Evolutionary conservation across 2,329 filamentous ascomycete species (phyloP), one percentile per base, ranked within the genome.

Genomic region (Drechslerella dactyloides): DNA sequence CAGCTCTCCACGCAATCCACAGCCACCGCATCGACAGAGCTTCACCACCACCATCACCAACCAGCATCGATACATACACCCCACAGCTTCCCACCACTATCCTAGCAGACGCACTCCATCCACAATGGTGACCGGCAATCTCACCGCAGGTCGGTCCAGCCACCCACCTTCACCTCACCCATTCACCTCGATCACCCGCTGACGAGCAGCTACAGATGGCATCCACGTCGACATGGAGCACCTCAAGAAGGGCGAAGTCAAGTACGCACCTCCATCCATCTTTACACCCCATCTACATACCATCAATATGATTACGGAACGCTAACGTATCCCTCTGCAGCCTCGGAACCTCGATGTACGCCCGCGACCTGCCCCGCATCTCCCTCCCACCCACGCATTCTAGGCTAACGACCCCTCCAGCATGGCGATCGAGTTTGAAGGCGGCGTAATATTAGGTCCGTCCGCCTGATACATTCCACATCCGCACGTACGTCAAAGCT

Each of bases 211-310:
- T 42, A 7, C 24, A 97, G 94, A 99, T 93, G 94, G 94, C 80
- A 97, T 99, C 80, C 94, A 99, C 81, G 85, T 99, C 77, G 94
- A 99, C 80, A 99, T 99, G 94, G 91, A 97, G 79, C 89, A 94
- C 79, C 84, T 99, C 81, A 99, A 99, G 88, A 94, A 92, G 82
- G 94, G 94, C 74, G 94, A 99, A 84, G 93, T 99, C 80, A 99
- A 99, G 92, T 97, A 84, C 83, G 91, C 83, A 74, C 53, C 35
- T 21, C 6, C 30, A 48, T 35, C 23, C 52, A n/a, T n/a, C n/a
- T n/a, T n/a, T n/a, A n/a, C n/a, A n/a, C n/a, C n/a, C n/a, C n/a
- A n/a, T n/a, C n/a, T n/a, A n/a, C n/a, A n/a, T n/a, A n/a, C n/a
- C n/a, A n/a, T n/a, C n/a, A n/a, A n/a, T n/a, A n/a, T n/a, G n/a